Evolutionary conservation across 768 basidiomycete species (phyloP), one percentile per base, ranked within the genome.

Genomic region (Gymnopilus junonius): DNA sequence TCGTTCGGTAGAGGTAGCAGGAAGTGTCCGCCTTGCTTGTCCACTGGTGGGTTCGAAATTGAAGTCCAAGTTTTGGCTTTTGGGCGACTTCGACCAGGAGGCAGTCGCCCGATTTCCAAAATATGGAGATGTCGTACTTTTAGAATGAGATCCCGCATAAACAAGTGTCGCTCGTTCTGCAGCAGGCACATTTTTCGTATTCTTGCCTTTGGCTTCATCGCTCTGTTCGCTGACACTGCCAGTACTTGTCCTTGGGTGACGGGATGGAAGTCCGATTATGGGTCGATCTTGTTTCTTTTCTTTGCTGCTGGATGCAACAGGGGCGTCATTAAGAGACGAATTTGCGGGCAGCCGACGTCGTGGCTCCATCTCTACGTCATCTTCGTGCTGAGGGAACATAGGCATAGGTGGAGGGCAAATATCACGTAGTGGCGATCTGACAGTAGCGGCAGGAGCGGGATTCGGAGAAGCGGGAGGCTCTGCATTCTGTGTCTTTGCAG

Each of bases 341-440:
- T 32, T 61, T 10, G 40, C 27, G 15, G 80, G 79, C 12, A 81
- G 55, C 5, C 80, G 76, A 20, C 80, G 74, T 8, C 76, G 76
- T 14, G 75, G 74, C 56, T 79, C 77, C 62, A 80, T 75, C 51
- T 79, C 74, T 46, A 73, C 70, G 60, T 82, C 81, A 43, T 82
- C 79, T 21, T 78, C 73, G 25, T 73, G 70, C 29, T 64, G 62
- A 15, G 59, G 55, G 20, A 67, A 61, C 8, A 64, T 51, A 8
- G 73, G 62, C 21, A 75, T 70, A 1, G 73, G 67, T 21, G 73
- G 75, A 15, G 75, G 77, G 6, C 75, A 73, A n/a, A 81, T 80
- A 56, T 80, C 79, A 35, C 75, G 70, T 23, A 81, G 61, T 70
- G 83, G 72, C 67, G 79, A 71, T 58, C 82, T 70, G n/a, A 70